phyloP scores from a whole-genome alignment of 2,329 filamentous ascomycete genomes.

The Neophaeococcomyces mojaviensis region DNA sequence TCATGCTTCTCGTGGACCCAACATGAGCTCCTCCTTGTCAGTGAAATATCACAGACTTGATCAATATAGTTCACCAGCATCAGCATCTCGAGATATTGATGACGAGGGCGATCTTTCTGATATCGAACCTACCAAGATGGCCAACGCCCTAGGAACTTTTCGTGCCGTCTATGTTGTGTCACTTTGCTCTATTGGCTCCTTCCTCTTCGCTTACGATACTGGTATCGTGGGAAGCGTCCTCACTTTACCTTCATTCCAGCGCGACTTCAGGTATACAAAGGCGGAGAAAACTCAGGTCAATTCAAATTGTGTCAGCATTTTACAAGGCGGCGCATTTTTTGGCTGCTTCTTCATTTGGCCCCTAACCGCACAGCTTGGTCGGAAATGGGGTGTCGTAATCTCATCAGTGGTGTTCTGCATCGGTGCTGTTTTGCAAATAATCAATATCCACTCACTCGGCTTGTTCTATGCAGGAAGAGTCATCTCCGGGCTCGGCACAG shows the following conservation, averaged over 20 bases:
- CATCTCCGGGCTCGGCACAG: slow-evolving; percentile 43
- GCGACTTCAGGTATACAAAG: slow-evolving; percentile 37
- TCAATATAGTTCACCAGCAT: slow-evolving; percentile 12
- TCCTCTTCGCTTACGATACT: slow-evolving; percentile 37
- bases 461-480: slow-evolving; percentile 42
- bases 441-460: slow-evolving; percentile 39
- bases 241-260: slow-evolving; percentile 37
- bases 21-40: slow-evolving; percentile 12
- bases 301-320: slow-evolving; percentile 43
- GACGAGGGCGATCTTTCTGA: neutral
- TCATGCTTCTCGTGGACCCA: neutral
- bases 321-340: slow-evolving; percentile 47
- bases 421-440: slow-evolving; percentile 37
- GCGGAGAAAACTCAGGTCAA: slow-evolving; percentile 35
- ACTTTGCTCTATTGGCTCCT: slow-evolving; percentile 33
- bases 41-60: slow-evolving; percentile 12
- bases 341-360: slow-evolving; percentile 46
- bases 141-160: slow-evolving; percentile 29
- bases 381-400: slow-evolving; percentile 38
- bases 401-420: slow-evolving; percentile 35
- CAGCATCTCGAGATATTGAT: slow-evolving; percentile 1
- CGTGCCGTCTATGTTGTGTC: slow-evolving; percentile 31
- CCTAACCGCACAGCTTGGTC: slow-evolving; percentile 40
- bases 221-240: slow-evolving; percentile 42
- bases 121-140: slow-evolving; percentile 22